Conservation (phyloP, 208 protist genomes). For the Novymonas esmeraldas region DNA sequence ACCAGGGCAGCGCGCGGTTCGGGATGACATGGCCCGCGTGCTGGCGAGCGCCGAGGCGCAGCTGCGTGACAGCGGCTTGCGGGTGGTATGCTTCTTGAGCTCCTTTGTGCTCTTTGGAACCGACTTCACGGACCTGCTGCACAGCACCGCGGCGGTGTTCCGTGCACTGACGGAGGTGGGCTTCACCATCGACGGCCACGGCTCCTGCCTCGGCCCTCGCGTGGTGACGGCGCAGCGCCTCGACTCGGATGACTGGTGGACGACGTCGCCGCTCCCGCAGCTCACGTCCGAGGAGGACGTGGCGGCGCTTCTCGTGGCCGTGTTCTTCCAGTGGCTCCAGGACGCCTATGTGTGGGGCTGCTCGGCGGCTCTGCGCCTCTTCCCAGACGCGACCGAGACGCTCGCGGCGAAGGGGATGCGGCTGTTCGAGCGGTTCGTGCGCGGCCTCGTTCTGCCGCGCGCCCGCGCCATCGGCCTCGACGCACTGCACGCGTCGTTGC, state of each 20-base stretch:
- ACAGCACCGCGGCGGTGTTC: conserved; percentile 62
- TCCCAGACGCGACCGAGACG: conserved; percentile 18
- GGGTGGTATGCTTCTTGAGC: conserved; percentile 50
- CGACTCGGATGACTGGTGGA: conserved; percentile 37
- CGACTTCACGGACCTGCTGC: conserved; percentile 60
- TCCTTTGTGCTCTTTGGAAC: conserved; percentile 44
- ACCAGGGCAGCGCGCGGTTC: conserved; percentile 45
- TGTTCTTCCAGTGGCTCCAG: conserved; percentile 72
- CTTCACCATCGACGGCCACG: conserved; percentile 42
- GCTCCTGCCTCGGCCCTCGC: conserved; percentile 54
- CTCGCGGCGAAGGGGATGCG: conserved; percentile 17
- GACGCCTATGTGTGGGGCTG: conserved; percentile 70
- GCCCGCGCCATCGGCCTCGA: conserved; percentile 34
- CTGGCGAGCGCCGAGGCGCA: conserved; percentile 45
- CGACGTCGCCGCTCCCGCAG: conserved; percentile 38
- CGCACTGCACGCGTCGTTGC: conserved; percentile 18
- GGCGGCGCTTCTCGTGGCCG: conserved; percentile 35
- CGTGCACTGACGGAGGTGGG: conserved; percentile 54
- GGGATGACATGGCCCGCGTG: conserved; percentile 48
- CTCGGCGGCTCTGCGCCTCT: conserved; percentile 38
- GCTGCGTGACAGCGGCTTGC: conserved; percentile 31
- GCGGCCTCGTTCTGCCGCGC: conserved; percentile 37
- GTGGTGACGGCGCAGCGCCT: conserved; percentile 25
- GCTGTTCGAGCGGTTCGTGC: conserved; percentile 53
- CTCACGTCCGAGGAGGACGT: conserved; percentile 44